Base-by-base conservation (phyloP, 257 asterid species). In the Lycium barbarum region DNA sequence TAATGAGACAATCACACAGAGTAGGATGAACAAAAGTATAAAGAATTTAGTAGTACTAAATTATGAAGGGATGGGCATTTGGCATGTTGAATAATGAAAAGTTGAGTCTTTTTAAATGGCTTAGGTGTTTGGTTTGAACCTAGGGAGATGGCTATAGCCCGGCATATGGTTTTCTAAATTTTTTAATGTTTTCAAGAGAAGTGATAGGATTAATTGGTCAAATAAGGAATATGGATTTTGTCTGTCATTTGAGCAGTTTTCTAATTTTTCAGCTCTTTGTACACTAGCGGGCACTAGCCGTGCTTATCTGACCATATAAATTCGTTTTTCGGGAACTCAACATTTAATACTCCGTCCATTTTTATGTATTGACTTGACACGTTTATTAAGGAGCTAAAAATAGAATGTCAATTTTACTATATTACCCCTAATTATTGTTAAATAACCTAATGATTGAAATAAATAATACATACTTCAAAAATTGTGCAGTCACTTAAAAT, bases 231-330 rank as follows among this genome's bases (percentile, higher is more conserved):
- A 14, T 83, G 12, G 33, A 82, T 62, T 82, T 26, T 45, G 70
- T 82, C 63, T 47, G 13, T 13, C 40, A 9, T 55, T 4, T 20
- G n/a, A n/a, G n/a, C n/a, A 58, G 9, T 84, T 38, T 73, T 38
- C 7, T n/a, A 43, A 10, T 22, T 26, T 65, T 66, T 17, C 40
- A 22, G n/a, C 10, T 80, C 7, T 38, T 67, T 49, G 40, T 62
- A 11, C 22, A n/a, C 20, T 35, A 66, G 73, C 20, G 43, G 12
- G 6, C 33, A 18, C 54, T 71, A 7, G 61, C 20, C 7, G 83
- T 72, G 51, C 36, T 84, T 73, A 67, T 84, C 71, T 74, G 86
- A 84, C 86, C 45, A 20, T 53, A 20, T 5, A 40, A 40, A 55
- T 55, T 55, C 61, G 61, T 5, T 55, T 55, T 4, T 12, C 18